phyloP scores from a whole-genome alignment of 257 asterid species.

The Gentiana straminea region DNA sequence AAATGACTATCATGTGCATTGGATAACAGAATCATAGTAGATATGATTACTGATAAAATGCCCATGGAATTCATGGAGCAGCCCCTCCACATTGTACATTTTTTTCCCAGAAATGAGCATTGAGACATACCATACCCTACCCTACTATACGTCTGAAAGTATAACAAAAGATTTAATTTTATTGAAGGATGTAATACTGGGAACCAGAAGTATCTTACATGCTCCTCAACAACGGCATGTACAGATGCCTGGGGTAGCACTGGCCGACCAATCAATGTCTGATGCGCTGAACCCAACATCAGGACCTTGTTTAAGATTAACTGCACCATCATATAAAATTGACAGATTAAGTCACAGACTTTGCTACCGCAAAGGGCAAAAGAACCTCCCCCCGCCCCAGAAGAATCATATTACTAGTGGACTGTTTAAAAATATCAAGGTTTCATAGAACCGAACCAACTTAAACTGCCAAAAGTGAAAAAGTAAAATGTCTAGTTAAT shows the following conservation, averaged over 20 bases:
- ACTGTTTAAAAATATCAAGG: neutral
- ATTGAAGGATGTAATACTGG: neutral
- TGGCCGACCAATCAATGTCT: conserved; percentile 88
- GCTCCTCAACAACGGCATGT: conserved; percentile 97
- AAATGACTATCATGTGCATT: no score
- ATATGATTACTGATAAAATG: no score
- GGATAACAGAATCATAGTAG: no score
- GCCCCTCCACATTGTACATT: no score
- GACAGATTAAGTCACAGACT: conserved; percentile 2
- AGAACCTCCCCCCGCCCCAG: neutral
- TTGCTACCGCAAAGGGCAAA: no score
- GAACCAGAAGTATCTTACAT: conserved; percentile 38
- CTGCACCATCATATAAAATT: conserved; percentile 31
- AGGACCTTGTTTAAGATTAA: conserved; percentile 71
- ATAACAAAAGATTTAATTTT: neutral
- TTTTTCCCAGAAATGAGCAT: no score
- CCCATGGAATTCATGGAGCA: no score
- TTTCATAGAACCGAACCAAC: neutral
- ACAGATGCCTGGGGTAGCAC: conserved; percentile 84
- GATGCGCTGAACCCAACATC: conserved; percentile 67
- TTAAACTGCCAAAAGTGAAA: neutral
- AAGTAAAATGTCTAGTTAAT: neutral
- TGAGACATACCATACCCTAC: no score
- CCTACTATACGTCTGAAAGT: neutral
- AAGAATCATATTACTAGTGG: no score